Conservation (phyloP, 176 grass and related monocot genomes). For the Melocanna baccifera region DNA sequence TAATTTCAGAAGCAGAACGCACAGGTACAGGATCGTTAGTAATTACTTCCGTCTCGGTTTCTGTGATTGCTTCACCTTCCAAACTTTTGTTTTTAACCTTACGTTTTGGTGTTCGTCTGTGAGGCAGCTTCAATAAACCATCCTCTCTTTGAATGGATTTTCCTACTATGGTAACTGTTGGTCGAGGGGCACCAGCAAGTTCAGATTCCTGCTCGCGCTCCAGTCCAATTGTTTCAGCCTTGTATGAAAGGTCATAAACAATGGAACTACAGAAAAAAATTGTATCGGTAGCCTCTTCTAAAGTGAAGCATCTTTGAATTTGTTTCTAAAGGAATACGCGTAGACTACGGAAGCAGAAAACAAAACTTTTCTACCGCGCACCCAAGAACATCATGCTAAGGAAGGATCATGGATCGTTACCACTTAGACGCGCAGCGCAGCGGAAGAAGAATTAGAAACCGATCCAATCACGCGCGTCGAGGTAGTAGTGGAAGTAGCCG, state of each 20-base stretch:
- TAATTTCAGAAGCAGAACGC: conserved; percentile 38
- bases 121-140: conserved; percentile 28
- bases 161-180: conserved; percentile 42
- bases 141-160: conserved; percentile 44
- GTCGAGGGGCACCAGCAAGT: neutral
- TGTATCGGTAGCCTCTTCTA: conserved; percentile 82
- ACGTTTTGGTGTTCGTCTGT: conserved; percentile 46
- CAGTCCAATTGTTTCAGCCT: conserved; percentile 62
- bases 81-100: conserved; percentile 81
- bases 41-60: conserved; percentile 17
- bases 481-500: too few species aligned
- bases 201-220: conserved; percentile 51
- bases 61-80: conserved; percentile 45
- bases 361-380: too few species aligned
- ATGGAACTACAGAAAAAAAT: conserved; percentile 88
- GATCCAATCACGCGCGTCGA: too few species aligned
- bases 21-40: conserved; percentile 37
- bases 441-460: too few species aligned
- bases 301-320: conserved; percentile 66
- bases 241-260: conserved; percentile 70
- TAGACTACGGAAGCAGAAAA: too few species aligned
- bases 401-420: too few species aligned
- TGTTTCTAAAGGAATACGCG: too few species aligned
- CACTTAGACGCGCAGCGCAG: too few species aligned
- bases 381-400: too few species aligned